These are phyloP conservation scores for Forsythia viridissima DNA, from an alignment of 257 asterid species.

Conservation along the genomic window DNA sequence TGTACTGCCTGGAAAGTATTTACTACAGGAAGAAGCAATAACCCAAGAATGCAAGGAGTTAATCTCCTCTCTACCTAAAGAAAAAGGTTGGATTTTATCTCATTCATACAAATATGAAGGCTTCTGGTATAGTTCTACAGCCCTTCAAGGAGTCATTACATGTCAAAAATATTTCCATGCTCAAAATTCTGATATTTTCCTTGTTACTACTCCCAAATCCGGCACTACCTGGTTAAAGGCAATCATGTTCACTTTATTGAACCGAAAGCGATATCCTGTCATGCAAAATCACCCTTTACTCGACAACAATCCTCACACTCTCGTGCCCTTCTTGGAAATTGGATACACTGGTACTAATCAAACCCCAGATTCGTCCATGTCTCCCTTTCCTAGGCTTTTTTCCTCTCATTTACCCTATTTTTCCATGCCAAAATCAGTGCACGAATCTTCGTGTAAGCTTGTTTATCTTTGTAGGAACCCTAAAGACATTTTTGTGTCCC, in stretches of 20 bases:
- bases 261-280: slow-evolving; percentile 26
- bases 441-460: slow-evolving; percentile 24
- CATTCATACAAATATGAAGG: slow-evolving; percentile 46
- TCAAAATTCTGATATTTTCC: slow-evolving; percentile 38
- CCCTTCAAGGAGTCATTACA: slow-evolving; percentile 34
- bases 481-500: slow-evolving; percentile 49
- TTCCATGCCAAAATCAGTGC: slow-evolving; percentile 32
- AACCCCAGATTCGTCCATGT: slow-evolving; percentile 31
- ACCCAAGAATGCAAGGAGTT: slow-evolving; percentile 21
- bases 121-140: slow-evolving; percentile 39
- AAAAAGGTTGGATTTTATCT: slow-evolving; percentile 40
- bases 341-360: slow-evolving; percentile 21
- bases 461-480: slow-evolving; percentile 55
- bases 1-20: too few species aligned
- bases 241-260: slow-evolving; percentile 35
- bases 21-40: slow-evolving; percentile 32
- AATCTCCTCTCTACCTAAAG: slow-evolving; percentile 40
- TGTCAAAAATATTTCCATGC: slow-evolving; percentile 38
- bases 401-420: slow-evolving; percentile 38
- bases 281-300: slow-evolving; percentile 16
- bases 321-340: slow-evolving; percentile 25
- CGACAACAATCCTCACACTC: slow-evolving; percentile 21
- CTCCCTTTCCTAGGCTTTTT: slow-evolving; percentile 32
- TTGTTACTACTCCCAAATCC: slow-evolving; percentile 56
- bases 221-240: slow-evolving; percentile 63